Evolutionary conservation across 202 grass and related monocot genomes (phyloP).

Genomic region (Schoenoplectus triqueter): DNA sequence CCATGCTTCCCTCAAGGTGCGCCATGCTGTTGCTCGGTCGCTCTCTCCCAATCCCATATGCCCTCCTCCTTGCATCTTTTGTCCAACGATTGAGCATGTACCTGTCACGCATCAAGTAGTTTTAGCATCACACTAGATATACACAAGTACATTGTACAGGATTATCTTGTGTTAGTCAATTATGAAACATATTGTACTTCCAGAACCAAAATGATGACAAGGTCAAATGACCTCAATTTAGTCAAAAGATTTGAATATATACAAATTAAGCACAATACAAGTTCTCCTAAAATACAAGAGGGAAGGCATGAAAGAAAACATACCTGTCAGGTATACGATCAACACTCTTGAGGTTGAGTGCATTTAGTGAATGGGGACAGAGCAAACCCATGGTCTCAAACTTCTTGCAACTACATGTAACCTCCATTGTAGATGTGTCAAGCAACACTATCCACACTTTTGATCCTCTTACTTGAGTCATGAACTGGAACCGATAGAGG

Average conservation of each 20-base stretch:
- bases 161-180: not conserved
- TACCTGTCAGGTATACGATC: constrained; percentile 78
- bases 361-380: constrained; percentile 76
- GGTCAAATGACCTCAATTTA: not conserved
- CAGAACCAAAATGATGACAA: not conserved
- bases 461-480: constrained; percentile 55
- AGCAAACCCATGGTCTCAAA: constrained; percentile 78
- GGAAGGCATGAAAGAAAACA: constrained; percentile 20
- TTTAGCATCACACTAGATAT: constrained; percentile 13
- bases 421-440: constrained; percentile 61
- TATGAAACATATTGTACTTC: not conserved
- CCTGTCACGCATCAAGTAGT: constrained; percentile 38
- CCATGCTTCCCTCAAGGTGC: constrained; percentile 51
- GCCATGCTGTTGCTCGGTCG: constrained; percentile 35
- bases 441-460: constrained; percentile 73
- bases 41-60: constrained; percentile 53
- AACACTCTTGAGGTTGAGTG: constrained; percentile 69
- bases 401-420: constrained; percentile 81
- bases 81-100: constrained; percentile 78
- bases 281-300: not conserved
- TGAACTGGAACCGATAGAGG: constrained; percentile 77
- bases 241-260: not conserved
- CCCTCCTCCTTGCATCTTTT: constrained; percentile 64
- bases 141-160: constrained; percentile 16
- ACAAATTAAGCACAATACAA: constrained; percentile 5